Conservation (phyloP, 768 basidiomycete genomes). For the Amanita pallidorosea region DNA sequence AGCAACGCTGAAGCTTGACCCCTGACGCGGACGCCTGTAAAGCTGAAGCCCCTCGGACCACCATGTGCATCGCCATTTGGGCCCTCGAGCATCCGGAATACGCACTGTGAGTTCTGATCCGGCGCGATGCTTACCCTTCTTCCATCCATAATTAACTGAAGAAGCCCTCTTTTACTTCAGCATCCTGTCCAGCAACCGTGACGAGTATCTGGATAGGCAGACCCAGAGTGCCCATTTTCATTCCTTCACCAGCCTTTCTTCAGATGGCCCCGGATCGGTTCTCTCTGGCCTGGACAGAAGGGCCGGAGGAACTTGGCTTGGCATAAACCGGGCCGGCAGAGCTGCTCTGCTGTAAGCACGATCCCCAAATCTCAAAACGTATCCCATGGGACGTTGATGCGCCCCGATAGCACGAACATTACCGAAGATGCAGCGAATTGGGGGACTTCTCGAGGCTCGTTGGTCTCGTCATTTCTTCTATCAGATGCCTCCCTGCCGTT, state of each 20-base stretch:
- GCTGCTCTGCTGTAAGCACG: slow-evolving; percentile 60
- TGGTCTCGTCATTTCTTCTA: slow-evolving; percentile 59
- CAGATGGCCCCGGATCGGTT: slow-evolving; percentile 24
- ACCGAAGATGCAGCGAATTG: slow-evolving; percentile 48
- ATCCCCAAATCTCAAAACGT: slow-evolving; percentile 4
- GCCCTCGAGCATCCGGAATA: slow-evolving; percentile 68
- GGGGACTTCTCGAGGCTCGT: slow-evolving; percentile 53
- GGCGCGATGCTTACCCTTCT: slow-evolving; percentile 2
- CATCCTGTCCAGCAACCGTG: slow-evolving; percentile 67
- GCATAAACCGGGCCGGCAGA: slow-evolving; percentile 52
- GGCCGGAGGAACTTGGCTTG: slow-evolving; percentile 81
- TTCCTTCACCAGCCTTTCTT: slow-evolving; percentile 35
- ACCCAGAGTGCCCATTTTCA: slow-evolving; percentile 60
- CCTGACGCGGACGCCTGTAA: too few species aligned
- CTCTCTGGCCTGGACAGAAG: slow-evolving; percentile 66
- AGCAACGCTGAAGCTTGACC: too few species aligned
- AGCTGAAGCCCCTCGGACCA: slow-evolving; percentile 16
- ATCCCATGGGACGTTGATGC: slow-evolving; percentile 8
- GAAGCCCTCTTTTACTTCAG: slow-evolving; percentile 23
- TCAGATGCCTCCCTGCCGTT: slow-evolving; percentile 36
- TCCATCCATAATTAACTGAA: slow-evolving; percentile 5
- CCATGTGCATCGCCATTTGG: slow-evolving; percentile 77
- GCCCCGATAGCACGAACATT: slow-evolving; percentile 64
- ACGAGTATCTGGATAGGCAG: slow-evolving; percentile 61
- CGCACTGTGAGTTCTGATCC: slow-evolving; percentile 48